These are phyloP conservation scores for Tranzscheliella williamsii DNA, from an alignment of 1,284 basidiomycete genomes.

Conservation along the genomic window DNA sequence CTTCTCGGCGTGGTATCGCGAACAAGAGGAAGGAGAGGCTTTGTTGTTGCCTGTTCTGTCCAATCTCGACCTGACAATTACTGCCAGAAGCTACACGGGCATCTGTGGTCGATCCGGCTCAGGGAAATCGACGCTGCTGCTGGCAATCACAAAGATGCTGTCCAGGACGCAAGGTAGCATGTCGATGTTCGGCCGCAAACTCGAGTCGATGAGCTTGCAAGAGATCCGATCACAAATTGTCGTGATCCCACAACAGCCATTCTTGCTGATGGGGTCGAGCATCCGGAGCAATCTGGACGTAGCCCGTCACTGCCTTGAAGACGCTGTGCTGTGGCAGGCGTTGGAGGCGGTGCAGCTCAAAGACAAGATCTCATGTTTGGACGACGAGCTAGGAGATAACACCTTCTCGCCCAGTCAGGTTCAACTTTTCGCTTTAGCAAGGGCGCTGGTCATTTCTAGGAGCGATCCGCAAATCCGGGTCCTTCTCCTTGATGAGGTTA, in stretches of 20 bases:
- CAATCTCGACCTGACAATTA: neutral
- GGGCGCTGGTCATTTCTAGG: neutral
- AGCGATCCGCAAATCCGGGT: neutral
- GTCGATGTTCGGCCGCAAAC: neutral
- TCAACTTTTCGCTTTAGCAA: neutral
- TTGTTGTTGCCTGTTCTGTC: slow-evolving; percentile 6
- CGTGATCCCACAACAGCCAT: neutral
- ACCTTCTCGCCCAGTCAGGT: neutral
- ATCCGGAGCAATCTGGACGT: neutral
- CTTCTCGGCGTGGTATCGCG: neutral
- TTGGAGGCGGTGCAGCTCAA: neutral
- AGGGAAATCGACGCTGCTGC: slow-evolving; percentile 78
- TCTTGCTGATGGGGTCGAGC: neutral
- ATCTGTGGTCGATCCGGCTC: slow-evolving; percentile 77
- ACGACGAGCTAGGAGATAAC: neutral
- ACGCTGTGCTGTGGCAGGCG: neutral
- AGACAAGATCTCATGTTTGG: neutral
- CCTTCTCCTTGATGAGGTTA: neutral
- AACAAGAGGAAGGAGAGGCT: neutral
- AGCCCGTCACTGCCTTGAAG: neutral
- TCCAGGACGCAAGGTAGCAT: neutral
- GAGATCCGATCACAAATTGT: neutral
- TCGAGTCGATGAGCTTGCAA: neutral
- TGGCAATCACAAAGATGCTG: slow-evolving; percentile 42
- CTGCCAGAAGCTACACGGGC: slow-evolving; percentile 3